phyloP scores from a whole-genome alignment of 371 early-diverging fungal genomes.

The Phascolomyces articulosus region DNA sequence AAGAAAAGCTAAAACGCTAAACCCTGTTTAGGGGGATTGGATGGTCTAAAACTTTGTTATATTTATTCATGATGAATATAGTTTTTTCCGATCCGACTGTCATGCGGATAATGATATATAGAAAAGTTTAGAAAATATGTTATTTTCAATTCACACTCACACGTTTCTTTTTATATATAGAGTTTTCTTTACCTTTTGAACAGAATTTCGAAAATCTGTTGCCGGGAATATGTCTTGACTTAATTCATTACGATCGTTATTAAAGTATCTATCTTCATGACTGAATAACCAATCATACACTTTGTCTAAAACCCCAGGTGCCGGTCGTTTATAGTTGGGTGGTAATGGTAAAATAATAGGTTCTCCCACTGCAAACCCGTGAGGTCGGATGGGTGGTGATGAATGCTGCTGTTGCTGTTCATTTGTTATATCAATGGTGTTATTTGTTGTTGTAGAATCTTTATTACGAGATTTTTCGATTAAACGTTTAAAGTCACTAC shows the following conservation, averaged over 20 bases:
- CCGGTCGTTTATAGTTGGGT: conserved; percentile 6
- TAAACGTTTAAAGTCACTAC: conserved; percentile 33
- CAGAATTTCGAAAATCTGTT: not conserved
- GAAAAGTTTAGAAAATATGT: not conserved
- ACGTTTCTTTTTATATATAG: not conserved
- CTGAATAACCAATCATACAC: conserved; percentile 27
- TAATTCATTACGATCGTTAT: conserved; percentile 34
- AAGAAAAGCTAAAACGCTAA: not conserved
- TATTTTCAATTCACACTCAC: not conserved
- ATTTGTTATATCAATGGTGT: not conserved
- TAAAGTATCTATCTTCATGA: conserved; percentile 44
- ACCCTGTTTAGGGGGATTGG: not conserved
- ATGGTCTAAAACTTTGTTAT: no score
- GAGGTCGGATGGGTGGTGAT: not conserved
- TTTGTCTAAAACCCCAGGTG: conserved; percentile 15
- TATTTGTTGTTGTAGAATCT: not conserved
- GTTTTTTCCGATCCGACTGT: conserved; percentile 3
- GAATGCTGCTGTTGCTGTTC: conserved; percentile 2
- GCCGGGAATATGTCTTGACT: conserved; percentile 49
- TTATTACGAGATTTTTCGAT: conserved; percentile 27
- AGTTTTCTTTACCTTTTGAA: not conserved
- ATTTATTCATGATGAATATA: conserved; percentile 3
- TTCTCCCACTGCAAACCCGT: conserved; percentile 8
- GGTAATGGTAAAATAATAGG: conserved; percentile 15
- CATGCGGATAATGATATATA: not conserved